These are phyloP conservation scores for Paratinospora sagittata DNA, from an alignment of 164 flowering plant genomes.

Conservation along the genomic window DNA sequence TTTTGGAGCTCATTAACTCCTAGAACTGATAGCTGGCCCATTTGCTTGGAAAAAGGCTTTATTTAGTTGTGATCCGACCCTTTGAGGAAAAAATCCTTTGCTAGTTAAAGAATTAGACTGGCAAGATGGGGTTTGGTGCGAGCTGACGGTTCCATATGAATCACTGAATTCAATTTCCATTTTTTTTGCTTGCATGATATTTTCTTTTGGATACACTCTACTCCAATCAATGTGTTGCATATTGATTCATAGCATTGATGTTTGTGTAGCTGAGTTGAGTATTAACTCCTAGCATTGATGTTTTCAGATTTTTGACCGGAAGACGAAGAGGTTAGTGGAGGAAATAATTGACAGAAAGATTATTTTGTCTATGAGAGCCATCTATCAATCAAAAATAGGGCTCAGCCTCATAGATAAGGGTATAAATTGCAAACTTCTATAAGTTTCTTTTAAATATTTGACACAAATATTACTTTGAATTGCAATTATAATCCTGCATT, in stretches of 20 bases:
- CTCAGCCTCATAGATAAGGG: constrained; percentile 74
- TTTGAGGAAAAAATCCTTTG: too few species aligned
- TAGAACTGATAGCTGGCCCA: neutral
- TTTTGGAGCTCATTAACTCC: neutral
- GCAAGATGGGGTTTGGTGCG: too few species aligned
- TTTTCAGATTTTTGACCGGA: constrained; percentile 73
- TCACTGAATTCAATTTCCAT: too few species aligned
- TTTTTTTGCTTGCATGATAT: too few species aligned
- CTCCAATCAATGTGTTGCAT: too few species aligned
- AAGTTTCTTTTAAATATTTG: neutral
- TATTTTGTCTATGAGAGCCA: constrained; percentile 85
- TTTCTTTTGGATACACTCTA: too few species aligned
- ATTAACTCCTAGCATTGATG: neutral
- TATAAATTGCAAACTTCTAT: constrained; percentile 11
- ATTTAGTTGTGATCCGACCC: too few species aligned
- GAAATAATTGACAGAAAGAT: constrained; percentile 86
- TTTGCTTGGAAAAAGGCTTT: neutral
- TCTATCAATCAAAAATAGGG: constrained; percentile 91
- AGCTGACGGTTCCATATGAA: too few species aligned
- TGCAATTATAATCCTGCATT: neutral
- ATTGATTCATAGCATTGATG: too few species aligned
- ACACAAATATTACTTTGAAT: neutral
- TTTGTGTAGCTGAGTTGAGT: neutral
- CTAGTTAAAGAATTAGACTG: too few species aligned
- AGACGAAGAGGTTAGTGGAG: constrained; percentile 74